Conservation (phyloP, 345 rosid genomes). For the Raphanus sativus region DNA sequence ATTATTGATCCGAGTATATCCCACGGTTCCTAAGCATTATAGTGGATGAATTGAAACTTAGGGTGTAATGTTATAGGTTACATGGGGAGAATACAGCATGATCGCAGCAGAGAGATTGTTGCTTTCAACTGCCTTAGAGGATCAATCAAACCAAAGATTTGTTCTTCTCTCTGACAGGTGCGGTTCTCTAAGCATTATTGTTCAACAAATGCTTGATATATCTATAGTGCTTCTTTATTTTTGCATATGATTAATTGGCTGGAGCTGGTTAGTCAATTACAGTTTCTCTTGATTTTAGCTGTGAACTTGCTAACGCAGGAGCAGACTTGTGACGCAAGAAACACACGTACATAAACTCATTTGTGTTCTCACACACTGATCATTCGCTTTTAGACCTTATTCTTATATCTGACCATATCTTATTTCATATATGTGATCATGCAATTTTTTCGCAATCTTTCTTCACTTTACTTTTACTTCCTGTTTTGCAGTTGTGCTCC, state of each 20-base stretch:
- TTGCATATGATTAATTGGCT: background rate
- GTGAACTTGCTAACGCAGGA: background rate
- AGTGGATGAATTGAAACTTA: constrained; percentile 2
- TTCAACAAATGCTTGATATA: background rate
- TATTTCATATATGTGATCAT: background rate
- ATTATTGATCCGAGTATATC: background rate
- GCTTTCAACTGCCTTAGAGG: constrained; percentile 68
- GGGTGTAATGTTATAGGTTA: constrained; percentile 50
- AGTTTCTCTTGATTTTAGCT: constrained; percentile 4
- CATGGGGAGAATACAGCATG: constrained; percentile 92
- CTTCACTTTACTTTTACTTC: constrained; percentile 13
- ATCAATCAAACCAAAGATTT: constrained; percentile 81
- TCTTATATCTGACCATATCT: constrained; percentile 10
- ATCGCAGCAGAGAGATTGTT: constrained; percentile 81
- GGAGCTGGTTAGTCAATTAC: background rate
- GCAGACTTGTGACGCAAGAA: background rate
- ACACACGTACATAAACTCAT: background rate
- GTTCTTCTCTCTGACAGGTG: constrained; percentile 93
- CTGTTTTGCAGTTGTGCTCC: constrained; percentile 83
- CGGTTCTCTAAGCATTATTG: constrained; percentile 12
- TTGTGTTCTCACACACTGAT: background rate
- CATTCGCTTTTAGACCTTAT: constrained; percentile 1
- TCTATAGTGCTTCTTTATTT: background rate
- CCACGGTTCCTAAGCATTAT: background rate
- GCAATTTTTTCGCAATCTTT: background rate